Evolutionary conservation across 78 protist genomes (phyloP).

Genomic region (Dictyostelium intermedium): DNA sequence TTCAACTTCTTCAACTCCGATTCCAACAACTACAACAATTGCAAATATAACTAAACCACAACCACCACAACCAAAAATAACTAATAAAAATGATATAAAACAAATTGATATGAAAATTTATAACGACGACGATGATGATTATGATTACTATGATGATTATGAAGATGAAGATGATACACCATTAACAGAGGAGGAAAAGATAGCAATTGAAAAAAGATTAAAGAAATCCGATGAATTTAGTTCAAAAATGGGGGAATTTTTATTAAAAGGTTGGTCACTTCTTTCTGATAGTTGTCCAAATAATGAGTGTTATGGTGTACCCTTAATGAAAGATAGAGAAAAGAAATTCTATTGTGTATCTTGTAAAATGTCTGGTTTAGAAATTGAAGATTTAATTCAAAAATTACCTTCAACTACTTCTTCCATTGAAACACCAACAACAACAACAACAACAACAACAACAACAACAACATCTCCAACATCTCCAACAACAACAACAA

Average conservation of each 20-base stretch:
- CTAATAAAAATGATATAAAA: not conserved
- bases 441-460: not conserved
- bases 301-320: constrained; percentile 40
- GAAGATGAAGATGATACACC: constrained; percentile 47
- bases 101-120: not conserved
- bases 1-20: not conserved
- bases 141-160: constrained; percentile 26
- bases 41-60: not conserved
- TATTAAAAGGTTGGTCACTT: constrained; percentile 60
- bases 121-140: not conserved
- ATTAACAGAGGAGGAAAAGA: constrained; percentile 40
- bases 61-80: not conserved
- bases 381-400: not conserved
- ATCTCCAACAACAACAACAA: not conserved
- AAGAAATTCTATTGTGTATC: constrained; percentile 58
- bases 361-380: constrained; percentile 16
- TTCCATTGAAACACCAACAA: too few species aligned
- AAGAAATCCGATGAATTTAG: constrained; percentile 68
- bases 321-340: constrained; percentile 70
- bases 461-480: not conserved
- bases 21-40: not conserved
- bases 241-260: constrained; percentile 52
- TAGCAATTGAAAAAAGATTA: constrained; percentile 34
- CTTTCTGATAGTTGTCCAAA: constrained; percentile 70
- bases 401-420: not conserved